Percentiles rank a stretch among this genome's conserved stretches.
Conservation (phyloP, 2,329 filamentous ascomycete species). For the Trichophyton simii region DNA sequence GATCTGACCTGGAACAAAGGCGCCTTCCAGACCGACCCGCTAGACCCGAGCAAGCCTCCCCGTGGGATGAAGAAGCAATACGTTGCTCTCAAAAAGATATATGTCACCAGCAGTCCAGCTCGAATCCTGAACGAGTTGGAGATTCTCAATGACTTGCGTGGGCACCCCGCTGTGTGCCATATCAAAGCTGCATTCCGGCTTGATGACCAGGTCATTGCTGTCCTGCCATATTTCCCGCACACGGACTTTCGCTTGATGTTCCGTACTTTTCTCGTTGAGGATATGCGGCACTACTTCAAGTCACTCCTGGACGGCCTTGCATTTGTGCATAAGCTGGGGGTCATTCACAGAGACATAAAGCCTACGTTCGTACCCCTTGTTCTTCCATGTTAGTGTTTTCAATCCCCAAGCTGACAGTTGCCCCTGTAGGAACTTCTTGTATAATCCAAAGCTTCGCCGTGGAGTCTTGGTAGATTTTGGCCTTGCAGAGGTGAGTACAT, state of each 20-base stretch:
- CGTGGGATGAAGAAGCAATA: conserved; percentile 40
- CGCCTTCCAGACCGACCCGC: conserved; percentile 2
- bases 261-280: conserved; percentile 69
- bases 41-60: conserved; percentile 13
- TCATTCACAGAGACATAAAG: conserved; percentile 92
- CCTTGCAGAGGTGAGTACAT: conserved; percentile 55
- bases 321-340: conserved; percentile 69
- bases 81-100: conserved; percentile 98
- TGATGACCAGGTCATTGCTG: conserved; percentile 86
- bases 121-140: conserved; percentile 96
- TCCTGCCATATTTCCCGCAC: conserved; percentile 91
- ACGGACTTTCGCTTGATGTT: conserved; percentile 88
- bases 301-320: conserved; percentile 75
- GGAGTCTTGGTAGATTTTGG: conserved; percentile 98
- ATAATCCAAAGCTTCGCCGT: conserved; percentile 60
- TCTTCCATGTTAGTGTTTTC: conserved; percentile 2
- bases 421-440: conserved; percentile 61
- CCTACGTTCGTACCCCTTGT: conserved; percentile 50
- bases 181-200: conserved; percentile 94
- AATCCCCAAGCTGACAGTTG: background rate
- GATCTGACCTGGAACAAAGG: conserved; percentile 43
- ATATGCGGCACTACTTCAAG: conserved; percentile 81
- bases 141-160: conserved; percentile 72
- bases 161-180: conserved; percentile 77
- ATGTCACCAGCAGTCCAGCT: conserved; percentile 87